A percentile compares a stretch with the other conserved stretches of the same genome.
Conservation (phyloP, 176 grass and related monocot genomes). For the maize (Zea mays) region DNA sequence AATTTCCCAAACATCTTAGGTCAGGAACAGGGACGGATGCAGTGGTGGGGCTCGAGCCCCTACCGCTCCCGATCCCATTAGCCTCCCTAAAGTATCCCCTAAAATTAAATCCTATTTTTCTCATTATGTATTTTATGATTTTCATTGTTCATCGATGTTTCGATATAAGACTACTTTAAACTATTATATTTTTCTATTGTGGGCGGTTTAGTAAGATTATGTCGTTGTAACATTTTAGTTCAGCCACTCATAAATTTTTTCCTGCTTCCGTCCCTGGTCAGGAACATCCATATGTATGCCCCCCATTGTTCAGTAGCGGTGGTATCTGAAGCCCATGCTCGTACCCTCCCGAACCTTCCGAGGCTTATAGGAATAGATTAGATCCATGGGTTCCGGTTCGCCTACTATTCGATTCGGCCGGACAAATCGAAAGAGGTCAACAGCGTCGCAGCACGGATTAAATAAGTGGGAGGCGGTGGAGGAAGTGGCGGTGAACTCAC, state of each 20-base stretch:
- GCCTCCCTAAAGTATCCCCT: too few species aligned
- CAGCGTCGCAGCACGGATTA: background rate
- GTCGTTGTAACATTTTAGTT: too few species aligned
- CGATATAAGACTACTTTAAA: too few species aligned
- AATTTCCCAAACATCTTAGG: background rate
- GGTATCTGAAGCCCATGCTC: background rate
- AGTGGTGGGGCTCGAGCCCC: too few species aligned
- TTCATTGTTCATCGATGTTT: too few species aligned
- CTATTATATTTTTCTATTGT: too few species aligned
- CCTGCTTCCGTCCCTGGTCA: background rate
- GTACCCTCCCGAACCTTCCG: background rate
- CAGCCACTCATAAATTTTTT: too few species aligned
- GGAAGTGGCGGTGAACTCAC: constrained; percentile 31
- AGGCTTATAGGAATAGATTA: background rate
- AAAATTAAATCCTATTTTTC: too few species aligned
- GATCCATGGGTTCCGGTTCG: background rate
- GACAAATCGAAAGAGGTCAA: background rate
- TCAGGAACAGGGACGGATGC: too few species aligned
- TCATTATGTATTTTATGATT: too few species aligned
- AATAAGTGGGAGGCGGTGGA: background rate
- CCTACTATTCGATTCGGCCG: constrained; percentile 1
- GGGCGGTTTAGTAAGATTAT: too few species aligned
- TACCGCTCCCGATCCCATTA: too few species aligned
- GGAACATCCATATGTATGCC: background rate
- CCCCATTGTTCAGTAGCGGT: background rate